Percentiles rank a stretch among this genome's conserved stretches.
phyloP scores from a whole-genome alignment of 352 stramenopile genomes.

The Phytophthora capsici region DNA sequence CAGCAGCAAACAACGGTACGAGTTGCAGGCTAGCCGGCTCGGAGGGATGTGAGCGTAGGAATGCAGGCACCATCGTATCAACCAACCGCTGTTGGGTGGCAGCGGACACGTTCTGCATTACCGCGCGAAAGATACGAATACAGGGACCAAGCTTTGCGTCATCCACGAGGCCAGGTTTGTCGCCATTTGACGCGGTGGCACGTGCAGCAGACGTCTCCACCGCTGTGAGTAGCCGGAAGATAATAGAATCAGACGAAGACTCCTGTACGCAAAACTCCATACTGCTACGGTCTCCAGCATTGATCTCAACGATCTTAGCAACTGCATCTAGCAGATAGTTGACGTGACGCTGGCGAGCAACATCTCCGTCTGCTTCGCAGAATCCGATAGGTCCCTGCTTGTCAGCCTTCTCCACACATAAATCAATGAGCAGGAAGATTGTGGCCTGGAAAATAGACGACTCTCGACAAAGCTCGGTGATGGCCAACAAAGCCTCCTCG shows the following conservation, averaged over 20 bases:
- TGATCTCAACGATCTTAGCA: constrained; percentile 84
- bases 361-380: constrained; percentile 38
- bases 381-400: constrained; percentile 37
- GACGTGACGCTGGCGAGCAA: constrained; percentile 44
- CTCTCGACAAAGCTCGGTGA: constrained; percentile 79
- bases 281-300: constrained; percentile 66
- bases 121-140: constrained; percentile 67
- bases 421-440: constrained; percentile 73
- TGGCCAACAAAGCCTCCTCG: constrained; percentile 68
- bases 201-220: constrained; percentile 64
- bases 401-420: constrained; percentile 48
- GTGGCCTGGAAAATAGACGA: constrained; percentile 83
- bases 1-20: constrained; percentile 74
- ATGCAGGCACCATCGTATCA: constrained; percentile 63
- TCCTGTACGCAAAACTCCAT: constrained; percentile 84
- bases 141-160: constrained; percentile 55
- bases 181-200: constrained; percentile 29
- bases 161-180: constrained; percentile 35
- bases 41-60: constrained; percentile 55
- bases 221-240: constrained; percentile 70
- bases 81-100: constrained; percentile 68
- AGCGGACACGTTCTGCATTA: constrained; percentile 80
- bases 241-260: constrained; percentile 50
- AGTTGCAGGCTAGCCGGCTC: constrained; percentile 59
- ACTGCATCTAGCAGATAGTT: constrained; percentile 70